Evolutionary conservation across 306 rosid genomes (phyloP).

Genomic region (Benincasa hispida): DNA sequence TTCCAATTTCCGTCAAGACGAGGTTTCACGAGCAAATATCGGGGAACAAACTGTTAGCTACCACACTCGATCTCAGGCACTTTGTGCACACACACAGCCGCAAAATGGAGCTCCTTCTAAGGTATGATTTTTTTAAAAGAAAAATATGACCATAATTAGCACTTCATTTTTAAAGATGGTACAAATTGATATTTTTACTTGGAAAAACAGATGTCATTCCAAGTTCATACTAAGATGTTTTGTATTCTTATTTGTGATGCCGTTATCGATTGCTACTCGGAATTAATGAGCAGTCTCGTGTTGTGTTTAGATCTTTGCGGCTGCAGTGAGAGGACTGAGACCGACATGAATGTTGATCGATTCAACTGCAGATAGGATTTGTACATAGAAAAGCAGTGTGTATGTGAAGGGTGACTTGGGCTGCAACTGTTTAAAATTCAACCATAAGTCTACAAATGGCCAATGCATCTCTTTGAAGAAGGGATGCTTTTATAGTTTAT

Average conservation of each 20-base stretch:
- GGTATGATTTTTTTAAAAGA: constrained; percentile 22
- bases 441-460: background rate
- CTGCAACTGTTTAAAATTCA: background rate
- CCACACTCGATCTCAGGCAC: constrained; percentile 12
- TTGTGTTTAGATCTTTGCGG: background rate
- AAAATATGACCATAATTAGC: background rate
- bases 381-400: constrained; percentile 1
- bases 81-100: constrained; percentile 16
- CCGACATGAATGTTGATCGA: background rate
- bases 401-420: background rate
- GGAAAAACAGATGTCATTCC: background rate
- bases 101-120: constrained; percentile 30
- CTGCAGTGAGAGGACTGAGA: constrained; percentile 6
- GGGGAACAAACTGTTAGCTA: constrained; percentile 17
- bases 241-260: background rate
- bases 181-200: background rate
- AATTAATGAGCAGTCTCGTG: background rate
- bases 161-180: background rate
- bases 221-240: background rate
- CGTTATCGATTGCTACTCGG: background rate
- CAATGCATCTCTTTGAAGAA: background rate
- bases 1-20: constrained; percentile 11
- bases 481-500: background rate
- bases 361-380: background rate
- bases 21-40: constrained; percentile 16